phyloP scores from a whole-genome alignment of 805 yeast genomes.

The Candida awuae region DNA sequence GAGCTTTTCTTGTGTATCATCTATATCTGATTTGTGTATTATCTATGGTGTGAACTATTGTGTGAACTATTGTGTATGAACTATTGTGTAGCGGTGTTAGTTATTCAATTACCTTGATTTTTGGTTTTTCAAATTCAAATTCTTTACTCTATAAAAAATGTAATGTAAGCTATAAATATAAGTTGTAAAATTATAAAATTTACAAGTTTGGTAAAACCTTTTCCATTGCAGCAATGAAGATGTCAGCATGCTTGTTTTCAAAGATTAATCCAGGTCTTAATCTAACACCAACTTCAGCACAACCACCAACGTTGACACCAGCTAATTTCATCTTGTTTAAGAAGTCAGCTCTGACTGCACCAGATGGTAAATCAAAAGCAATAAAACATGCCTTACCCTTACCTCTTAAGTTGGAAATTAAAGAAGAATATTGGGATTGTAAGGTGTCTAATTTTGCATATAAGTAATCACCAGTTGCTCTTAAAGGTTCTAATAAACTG shows the following conservation, averaged over 20 bases:
- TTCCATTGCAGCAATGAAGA: slow-evolving; percentile 41
- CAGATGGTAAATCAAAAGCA: slow-evolving; percentile 64
- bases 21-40: too few relatives aligned
- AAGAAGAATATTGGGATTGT: slow-evolving; percentile 46
- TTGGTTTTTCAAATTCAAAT: slow-evolving; percentile 1
- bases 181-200: background rate
- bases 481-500: slow-evolving; percentile 48
- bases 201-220: slow-evolving; percentile 28
- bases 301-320: slow-evolving; percentile 81
- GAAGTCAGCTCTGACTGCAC: slow-evolving; percentile 53
- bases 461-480: slow-evolving; percentile 60
- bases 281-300: slow-evolving; percentile 72
- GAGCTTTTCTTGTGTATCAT: too few relatives aligned
- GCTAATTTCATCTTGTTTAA: slow-evolving; percentile 47
- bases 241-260: slow-evolving; percentile 73
- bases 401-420: slow-evolving; percentile 58
- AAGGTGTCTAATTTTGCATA: slow-evolving; percentile 47
- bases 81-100: too few relatives aligned
- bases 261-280: slow-evolving; percentile 73
- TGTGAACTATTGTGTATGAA: too few relatives aligned
- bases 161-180: background rate
- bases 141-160: background rate
- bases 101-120: too few relatives aligned
- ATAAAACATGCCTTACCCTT: slow-evolving; percentile 68
- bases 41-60: too few relatives aligned